phyloP scores from a whole-genome alignment of 2,329 filamentous ascomycete species.

The Canariomyces notabilis region DNA sequence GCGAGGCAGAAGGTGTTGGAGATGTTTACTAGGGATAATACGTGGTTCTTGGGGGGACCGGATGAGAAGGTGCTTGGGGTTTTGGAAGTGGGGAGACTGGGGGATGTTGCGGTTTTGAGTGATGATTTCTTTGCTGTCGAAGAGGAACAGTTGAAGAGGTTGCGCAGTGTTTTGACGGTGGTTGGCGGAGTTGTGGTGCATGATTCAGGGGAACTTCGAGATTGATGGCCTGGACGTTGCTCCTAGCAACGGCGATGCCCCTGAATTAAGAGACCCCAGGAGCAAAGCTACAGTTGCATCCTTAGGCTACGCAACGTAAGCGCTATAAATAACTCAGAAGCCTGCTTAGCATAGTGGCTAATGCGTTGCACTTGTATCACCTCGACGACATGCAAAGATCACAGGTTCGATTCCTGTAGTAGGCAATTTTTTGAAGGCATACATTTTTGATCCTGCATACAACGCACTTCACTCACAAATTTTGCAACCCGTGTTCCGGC shows the following conservation, averaged over 20 bases:
- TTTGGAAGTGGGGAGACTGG: constrained; percentile 26
- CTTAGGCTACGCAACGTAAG: no score
- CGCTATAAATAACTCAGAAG: constrained; percentile 5
- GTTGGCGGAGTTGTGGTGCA: constrained; percentile 27
- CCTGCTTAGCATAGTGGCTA: constrained; percentile 21
- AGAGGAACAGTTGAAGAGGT: constrained; percentile 25
- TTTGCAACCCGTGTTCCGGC: not conserved
- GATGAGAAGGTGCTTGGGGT: constrained; percentile 26
- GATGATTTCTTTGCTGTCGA: constrained; percentile 27
- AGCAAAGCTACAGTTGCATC: no score
- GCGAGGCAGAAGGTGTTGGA: constrained; percentile 22
- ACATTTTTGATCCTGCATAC: not conserved
- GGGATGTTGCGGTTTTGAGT: constrained; percentile 27
- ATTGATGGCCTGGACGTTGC: not conserved
- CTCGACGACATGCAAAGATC: constrained; percentile 19
- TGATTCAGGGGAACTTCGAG: constrained; percentile 8
- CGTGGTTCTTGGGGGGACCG: constrained; percentile 28
- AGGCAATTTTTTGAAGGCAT: constrained; percentile 14
- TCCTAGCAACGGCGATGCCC: no score
- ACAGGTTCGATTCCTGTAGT: constrained; percentile 22
- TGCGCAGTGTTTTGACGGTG: constrained; percentile 27
- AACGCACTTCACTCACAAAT: not conserved
- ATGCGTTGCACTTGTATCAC: constrained; percentile 20
- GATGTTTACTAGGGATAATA: constrained; percentile 27
- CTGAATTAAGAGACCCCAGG: no score